These are phyloP conservation scores for Aspergillus niger DNA, from an alignment of 2,329 filamentous ascomycete species.

Conservation along the genomic window DNA sequence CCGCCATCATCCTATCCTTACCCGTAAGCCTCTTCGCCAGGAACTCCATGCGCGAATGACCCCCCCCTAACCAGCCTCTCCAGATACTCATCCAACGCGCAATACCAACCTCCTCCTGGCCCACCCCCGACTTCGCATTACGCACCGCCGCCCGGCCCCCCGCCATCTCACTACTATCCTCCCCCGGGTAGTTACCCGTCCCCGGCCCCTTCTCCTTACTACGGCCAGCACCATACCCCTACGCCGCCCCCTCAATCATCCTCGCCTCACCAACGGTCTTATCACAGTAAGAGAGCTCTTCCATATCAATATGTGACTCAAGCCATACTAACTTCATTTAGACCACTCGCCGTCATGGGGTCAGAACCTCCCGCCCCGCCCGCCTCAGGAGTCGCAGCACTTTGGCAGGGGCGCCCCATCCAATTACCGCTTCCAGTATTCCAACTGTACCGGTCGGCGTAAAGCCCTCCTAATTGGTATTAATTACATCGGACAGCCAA, in stretches of 20 bases:
- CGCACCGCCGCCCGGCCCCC: conserved; percentile 10
- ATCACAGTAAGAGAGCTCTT: conserved; percentile 18
- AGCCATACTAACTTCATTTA: conserved; percentile 15
- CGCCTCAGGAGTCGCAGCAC: conserved; percentile 66
- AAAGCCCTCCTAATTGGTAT: conserved; percentile 92
- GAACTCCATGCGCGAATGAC: too few species aligned
- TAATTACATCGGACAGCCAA: conserved; percentile 91
- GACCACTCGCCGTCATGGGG: conserved; percentile 57
- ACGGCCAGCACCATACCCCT: conserved; percentile 15
- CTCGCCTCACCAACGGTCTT: conserved; percentile 14
- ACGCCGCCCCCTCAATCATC: conserved; percentile 23
- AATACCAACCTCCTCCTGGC: conserved; percentile 10
- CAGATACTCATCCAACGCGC: not conserved
- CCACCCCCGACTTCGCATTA: conserved; percentile 11
- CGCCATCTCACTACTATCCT: conserved; percentile 11
- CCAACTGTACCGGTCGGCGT: conserved; percentile 80
- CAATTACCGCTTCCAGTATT: conserved; percentile 87
- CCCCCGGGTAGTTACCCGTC: conserved; percentile 9
- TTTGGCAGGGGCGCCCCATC: conserved; percentile 80
- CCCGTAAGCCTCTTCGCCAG: conserved; percentile 10
- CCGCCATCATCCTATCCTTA: conserved; percentile 16
- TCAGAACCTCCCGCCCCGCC: conserved; percentile 63
- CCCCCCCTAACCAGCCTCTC: not conserved
- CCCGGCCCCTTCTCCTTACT: conserved; percentile 13
- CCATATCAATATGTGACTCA: too few species aligned